Evolutionary conservation across 495 filamentous ascomycete species (phyloP).

Genomic region (Penicillium goetzii): DNA sequence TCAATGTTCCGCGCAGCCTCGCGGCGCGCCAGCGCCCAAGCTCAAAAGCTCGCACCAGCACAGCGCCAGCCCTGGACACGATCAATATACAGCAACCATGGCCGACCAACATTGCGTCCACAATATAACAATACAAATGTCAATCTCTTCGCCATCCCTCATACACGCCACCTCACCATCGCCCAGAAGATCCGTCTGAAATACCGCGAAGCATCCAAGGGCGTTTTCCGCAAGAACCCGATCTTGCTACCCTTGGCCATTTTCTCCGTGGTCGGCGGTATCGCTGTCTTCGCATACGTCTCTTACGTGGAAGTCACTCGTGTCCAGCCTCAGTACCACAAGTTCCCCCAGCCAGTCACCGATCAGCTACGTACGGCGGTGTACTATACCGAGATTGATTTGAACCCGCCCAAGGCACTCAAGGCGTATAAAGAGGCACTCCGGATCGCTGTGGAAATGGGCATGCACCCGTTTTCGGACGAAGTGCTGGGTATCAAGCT

Average conservation of each 20-base stretch:
- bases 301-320: conserved; percentile 68
- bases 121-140: conserved; percentile 15
- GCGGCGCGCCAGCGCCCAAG: conserved; percentile 38
- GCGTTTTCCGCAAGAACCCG: conserved; percentile 54
- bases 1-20: conserved; percentile 43
- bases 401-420: conserved; percentile 72
- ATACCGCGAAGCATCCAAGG: conserved; percentile 45
- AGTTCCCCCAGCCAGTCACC: conserved; percentile 80
- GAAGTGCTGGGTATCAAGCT: conserved; percentile 90
- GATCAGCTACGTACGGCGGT: conserved; percentile 81
- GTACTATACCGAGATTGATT: conserved; percentile 77
- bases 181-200: conserved; percentile 36
- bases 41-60: conserved; percentile 24
- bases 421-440: conserved; percentile 82
- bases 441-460: conserved; percentile 65
- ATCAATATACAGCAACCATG: conserved; percentile 31
- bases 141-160: conserved; percentile 14
- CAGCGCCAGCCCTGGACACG: conserved; percentile 26
- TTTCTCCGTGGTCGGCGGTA: conserved; percentile 49
- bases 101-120: conserved; percentile 24
- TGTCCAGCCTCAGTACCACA: conserved; percentile 65
- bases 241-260: conserved; percentile 52
- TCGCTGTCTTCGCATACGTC: conserved; percentile 42
- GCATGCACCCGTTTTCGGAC: conserved; percentile 84
- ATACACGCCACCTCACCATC: conserved; percentile 28